Base-by-base conservation (phyloP, 2,329 filamentous ascomycete species). In the Tolypocladium tropicale region DNA sequence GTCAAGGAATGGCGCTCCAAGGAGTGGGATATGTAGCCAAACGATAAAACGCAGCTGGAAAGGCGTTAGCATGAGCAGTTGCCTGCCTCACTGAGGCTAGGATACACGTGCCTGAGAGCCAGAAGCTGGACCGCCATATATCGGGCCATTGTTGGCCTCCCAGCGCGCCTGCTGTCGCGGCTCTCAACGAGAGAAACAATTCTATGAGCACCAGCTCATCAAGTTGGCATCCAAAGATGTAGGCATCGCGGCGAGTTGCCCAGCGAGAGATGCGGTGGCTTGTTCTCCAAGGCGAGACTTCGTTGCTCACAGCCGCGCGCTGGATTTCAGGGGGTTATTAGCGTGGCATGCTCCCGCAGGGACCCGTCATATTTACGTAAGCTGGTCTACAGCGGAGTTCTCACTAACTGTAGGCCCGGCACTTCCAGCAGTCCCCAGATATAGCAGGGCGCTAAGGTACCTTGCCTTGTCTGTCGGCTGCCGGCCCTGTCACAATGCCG, bases 1-100 rank as follows among this genome's bases (percentile, higher is more conserved):
- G 76, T 74, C 54, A 81, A 67, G 23, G 75, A 76, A 61, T 80
- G 77, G 41, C 72, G 71, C 56, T 79, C 73, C 14, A 79, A 64
- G 7, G 71, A 75, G 58, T 72, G 68, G 3, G 72, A 74, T 16
- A 80, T 69, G 68, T 77, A 80, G 48, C 75, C 63, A 63, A 80
- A 78, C 3, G 77, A 79, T 50, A 70, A 62, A 16, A 77, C 62
- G 58, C 76, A 74, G 63, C 78, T 81, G 36, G 1, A 49, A 37
- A 32, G 9, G 3, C 33, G 55, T 36, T 52, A 52, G 56, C 48
- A 54, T 54, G 28, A 10, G 14, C 23, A 32, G 28, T 30, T 25
- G 12, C 34, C n/a, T 4, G n/a, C 34, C n/a, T 4, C 14, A 32
- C n/a, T 16, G 18, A n/a, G 18, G 49, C 14, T 11, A 5, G 21